Evolutionary conservation across 208 protist species (phyloP), one percentile per base, ranked within the genome.

Genomic region (Borovskyia barvae): DNA sequence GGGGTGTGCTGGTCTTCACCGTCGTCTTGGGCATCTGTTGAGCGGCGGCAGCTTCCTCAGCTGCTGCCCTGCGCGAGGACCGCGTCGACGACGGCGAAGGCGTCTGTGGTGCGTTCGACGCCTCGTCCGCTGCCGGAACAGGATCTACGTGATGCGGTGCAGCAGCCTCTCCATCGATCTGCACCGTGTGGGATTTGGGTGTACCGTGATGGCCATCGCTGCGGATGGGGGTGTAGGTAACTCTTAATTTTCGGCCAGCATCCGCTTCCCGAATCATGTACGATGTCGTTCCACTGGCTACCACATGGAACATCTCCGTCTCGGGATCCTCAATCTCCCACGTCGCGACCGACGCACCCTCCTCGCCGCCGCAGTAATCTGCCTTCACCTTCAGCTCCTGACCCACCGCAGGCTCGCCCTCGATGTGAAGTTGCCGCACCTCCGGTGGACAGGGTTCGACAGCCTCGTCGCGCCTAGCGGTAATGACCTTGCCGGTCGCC

Each of bases 151-250:
- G 57, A 36, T 66, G 58, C 22, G 62, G 42, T 41, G 32, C 51
- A 17, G 57, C 57, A 42, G 56, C 37, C 40, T 51, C 61, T 14
- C 47, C 60, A 41, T 56, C 40, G n/a, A 85, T 35, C 37, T 76
- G 59, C 46, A 90, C 75, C 36, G 80, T 80, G 69, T 63, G 74
- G 58, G 63, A 86, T 66, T 82, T 84, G 11, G 82, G 48, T 53
- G 85, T 86, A 43, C 91, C 88, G 52, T 64, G 8, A 9, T 46
- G 33, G 45, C 91, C 91, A 51, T 97, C 88, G 52, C 74, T 78
- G 43, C 88, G 77, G 15, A 94, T 74, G 15, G 91, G 91, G 9
- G 77, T 90, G 73, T 95, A 94, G n/a, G 75, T 90, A 11, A 92
- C 82, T 30, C 64, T 72, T 22, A 97, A 68, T 72, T 73, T 80